A percentile compares a stretch with the other conserved stretches of the same genome.
Conservation (phyloP, 305 asterid genomes). For the Fraxinus baroniana region DNA sequence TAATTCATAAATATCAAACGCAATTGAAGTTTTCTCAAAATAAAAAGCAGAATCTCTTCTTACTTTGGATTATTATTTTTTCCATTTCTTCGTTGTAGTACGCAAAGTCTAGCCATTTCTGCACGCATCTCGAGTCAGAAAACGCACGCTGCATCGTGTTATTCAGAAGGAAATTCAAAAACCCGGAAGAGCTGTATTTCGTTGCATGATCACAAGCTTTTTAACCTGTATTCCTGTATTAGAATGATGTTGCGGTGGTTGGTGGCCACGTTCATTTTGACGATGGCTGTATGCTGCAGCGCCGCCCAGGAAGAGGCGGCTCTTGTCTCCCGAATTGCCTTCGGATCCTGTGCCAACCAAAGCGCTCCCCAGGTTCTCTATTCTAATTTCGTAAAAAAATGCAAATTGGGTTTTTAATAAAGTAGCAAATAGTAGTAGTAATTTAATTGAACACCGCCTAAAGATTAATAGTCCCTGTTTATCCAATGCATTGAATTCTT, state of each 20-base stretch:
- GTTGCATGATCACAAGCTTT: background rate
- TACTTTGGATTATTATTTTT: background rate
- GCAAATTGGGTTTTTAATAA: background rate
- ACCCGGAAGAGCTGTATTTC: background rate
- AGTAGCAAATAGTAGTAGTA: background rate
- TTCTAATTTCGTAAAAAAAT: background rate
- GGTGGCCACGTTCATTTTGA: background rate
- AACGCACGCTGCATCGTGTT: background rate
- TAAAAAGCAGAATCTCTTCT: background rate
- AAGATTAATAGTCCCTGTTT: background rate
- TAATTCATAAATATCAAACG: background rate
- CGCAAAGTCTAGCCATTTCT: background rate
- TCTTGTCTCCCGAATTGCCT: conserved; percentile 29
- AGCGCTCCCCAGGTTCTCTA: conserved; percentile 27
- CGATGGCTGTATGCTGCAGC: background rate
- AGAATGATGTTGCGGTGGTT: background rate
- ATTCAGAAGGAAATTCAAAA: background rate
- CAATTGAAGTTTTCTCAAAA: background rate
- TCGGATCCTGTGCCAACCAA: conserved; percentile 39
- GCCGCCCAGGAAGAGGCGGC: conserved; percentile 1
- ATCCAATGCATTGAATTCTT: background rate
- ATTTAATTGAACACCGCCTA: background rate
- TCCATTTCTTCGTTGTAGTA: background rate
- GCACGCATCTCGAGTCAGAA: background rate
- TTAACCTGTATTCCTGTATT: background rate